Conservation (phyloP, 495 filamentous ascomycete species). For the Aspergillus diversus region DNA sequence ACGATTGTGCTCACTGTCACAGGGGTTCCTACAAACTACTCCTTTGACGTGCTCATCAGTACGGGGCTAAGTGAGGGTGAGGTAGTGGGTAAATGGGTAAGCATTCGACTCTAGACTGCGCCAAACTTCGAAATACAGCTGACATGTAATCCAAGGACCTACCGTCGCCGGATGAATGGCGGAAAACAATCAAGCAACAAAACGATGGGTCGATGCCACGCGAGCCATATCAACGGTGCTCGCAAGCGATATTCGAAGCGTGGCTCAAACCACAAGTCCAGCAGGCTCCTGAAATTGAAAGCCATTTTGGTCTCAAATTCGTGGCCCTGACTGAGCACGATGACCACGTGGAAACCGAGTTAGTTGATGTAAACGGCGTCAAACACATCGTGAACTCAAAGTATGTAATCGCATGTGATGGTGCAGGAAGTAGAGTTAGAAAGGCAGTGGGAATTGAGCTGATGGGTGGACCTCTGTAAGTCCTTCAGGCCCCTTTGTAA, state of each 20-base stretch:
- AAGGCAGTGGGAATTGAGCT: constrained; percentile 17
- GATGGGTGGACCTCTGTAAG: constrained; percentile 20
- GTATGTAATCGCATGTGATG: constrained; percentile 27
- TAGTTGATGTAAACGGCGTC: constrained; percentile 14
- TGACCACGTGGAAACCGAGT: constrained; percentile 9
- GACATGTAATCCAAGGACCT: background rate
- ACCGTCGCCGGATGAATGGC: background rate
- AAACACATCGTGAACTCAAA: background rate
- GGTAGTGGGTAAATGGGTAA: constrained; percentile 7
- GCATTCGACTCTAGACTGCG: no score
- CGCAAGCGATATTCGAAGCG: constrained; percentile 27
- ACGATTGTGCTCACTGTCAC: no score
- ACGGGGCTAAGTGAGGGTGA: constrained; percentile 8
- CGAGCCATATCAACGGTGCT: constrained; percentile 24
- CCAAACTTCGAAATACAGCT: no score
- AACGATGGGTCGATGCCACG: constrained; percentile 22
- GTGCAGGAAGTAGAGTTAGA: constrained; percentile 23
- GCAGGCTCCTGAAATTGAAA: constrained; percentile 4
- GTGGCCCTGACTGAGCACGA: background rate
- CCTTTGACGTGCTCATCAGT: constrained; percentile 6
- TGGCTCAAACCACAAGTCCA: constrained; percentile 24
- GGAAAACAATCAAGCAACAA: background rate
- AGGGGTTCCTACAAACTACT: no score
- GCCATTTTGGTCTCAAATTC: constrained; percentile 20
- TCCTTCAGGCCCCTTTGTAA: no score